Evolutionary conservation across 441 rosid species (phyloP), one percentile per base, ranked within the genome.

Genomic region (Metrosideros polymorpha): DNA sequence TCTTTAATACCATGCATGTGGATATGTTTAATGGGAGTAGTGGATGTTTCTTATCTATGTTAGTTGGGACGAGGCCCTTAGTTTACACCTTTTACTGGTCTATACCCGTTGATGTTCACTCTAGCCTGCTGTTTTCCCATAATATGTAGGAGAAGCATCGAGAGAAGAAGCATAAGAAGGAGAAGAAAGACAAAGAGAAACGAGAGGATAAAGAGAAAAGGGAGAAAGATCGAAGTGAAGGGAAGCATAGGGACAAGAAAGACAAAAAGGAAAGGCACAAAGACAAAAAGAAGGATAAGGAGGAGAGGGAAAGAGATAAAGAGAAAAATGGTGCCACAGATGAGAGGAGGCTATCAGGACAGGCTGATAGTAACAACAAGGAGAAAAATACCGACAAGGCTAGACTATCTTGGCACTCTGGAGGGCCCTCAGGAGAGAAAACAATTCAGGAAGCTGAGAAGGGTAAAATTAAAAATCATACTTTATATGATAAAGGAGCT

Each of bases 201-300:
- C 83, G 88, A 66, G 91, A 90, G 59, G 88, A 88, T 50, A 91
- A 89, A 91, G 94, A 90, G 50, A 91, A 86, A 87, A 88, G 77
- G 88, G 94, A 90, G 82, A 92, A 90, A 87, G 92, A 91, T 57
- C 88, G 86, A 87, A 87, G 84, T 82, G 93, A 91, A 88, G 94
- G 86, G 84, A 92, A 91, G 83, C 88, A 88, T 82, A 87, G 89
- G 90, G 94, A 90, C 85, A 92, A 88, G 90, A 92, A 91, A 86
- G 93, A 90, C 84, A 90, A 92, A 86, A 90, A 92, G 89, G 92
- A 91, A 82, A 91, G 88, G 85, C 88, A 89, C 84, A 88, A 86
- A 84, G 88, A 88, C 71, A 88, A 85, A 85, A 83, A 79, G 87
- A 85, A 84, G 88, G 93, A 92, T 39, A 92, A 87, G 90, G 85